Evolutionary conservation across 352 stramenopile species (phyloP).

Genomic region (Vaucheria bursata): DNA sequence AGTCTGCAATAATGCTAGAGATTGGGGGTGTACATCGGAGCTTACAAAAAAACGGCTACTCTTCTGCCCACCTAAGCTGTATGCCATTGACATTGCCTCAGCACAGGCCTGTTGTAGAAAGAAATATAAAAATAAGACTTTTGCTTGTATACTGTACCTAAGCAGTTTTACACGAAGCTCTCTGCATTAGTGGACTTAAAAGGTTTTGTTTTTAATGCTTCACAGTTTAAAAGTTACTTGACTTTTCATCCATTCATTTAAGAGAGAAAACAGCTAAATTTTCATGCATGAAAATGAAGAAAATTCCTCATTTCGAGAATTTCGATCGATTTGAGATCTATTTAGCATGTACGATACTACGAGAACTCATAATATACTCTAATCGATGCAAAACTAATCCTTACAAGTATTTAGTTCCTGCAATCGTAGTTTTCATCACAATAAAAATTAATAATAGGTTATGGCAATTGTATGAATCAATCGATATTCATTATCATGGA

Average conservation of each 20-base stretch:
- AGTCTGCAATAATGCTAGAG: slow-evolving; percentile 53
- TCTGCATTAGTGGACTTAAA: neutral
- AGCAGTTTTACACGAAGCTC: neutral
- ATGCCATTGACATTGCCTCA: slow-evolving; percentile 19
- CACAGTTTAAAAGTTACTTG: neutral
- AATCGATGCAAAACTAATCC: too few species aligned
- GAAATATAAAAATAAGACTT: neutral
- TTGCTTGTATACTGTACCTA: neutral
- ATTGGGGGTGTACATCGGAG: slow-evolving; percentile 78
- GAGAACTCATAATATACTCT: too few species aligned
- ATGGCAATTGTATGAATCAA: neutral
- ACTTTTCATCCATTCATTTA: too few species aligned
- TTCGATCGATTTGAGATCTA: too few species aligned
- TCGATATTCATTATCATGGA: slow-evolving; percentile 49
- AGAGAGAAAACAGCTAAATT: too few species aligned
- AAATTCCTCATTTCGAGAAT: too few species aligned
- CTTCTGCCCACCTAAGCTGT: slow-evolving; percentile 54
- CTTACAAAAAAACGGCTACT: slow-evolving; percentile 94
- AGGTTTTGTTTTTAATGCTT: neutral
- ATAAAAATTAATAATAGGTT: too few species aligned
- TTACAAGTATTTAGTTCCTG: too few species aligned
- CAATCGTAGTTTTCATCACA: too few species aligned
- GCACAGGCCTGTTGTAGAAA: slow-evolving; percentile 2
- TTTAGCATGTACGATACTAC: too few species aligned
- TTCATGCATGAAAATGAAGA: too few species aligned